Percentiles rank a stretch among this genome's conserved stretches.
Evolutionary conservation across 2,329 filamentous ascomycete genomes (phyloP).

Genomic region (Chaetomium strumarium): DNA sequence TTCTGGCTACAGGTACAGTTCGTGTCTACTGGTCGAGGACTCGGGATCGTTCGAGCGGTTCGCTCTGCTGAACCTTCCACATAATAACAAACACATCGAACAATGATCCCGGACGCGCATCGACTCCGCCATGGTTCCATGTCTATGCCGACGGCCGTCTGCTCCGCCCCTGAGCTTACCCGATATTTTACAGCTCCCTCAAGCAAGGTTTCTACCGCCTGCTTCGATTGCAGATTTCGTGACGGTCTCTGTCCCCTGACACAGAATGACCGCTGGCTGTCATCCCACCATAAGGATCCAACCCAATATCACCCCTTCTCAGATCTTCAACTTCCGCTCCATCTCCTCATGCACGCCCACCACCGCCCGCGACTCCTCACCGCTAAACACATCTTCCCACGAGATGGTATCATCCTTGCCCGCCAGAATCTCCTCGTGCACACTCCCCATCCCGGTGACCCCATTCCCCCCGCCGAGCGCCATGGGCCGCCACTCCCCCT

Average conservation of each 20-base stretch:
- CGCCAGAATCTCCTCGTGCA: slow-evolving; percentile 85
- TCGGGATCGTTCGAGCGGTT: too few relatives aligned
- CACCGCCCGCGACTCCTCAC: slow-evolving; percentile 65
- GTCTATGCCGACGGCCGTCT: neutral
- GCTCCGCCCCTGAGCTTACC: neutral
- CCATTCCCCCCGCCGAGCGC: slow-evolving; percentile 50
- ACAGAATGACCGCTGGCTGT: neutral
- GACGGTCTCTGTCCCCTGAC: neutral
- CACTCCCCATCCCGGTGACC: slow-evolving; percentile 42
- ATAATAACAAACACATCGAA: too few relatives aligned
- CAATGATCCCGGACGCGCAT: too few relatives aligned
- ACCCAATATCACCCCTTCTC: slow-evolving; percentile 31
- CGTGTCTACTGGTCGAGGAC: too few relatives aligned
- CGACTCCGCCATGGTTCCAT: too few relatives aligned
- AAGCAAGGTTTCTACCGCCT: too few relatives aligned
- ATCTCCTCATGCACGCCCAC: slow-evolving; percentile 85
- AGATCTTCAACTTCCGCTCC: slow-evolving; percentile 84
- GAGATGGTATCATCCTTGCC: slow-evolving; percentile 70
- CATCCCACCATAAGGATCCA: neutral
- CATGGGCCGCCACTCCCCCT: slow-evolving; percentile 73
- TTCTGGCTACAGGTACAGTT: neutral
- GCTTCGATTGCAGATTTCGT: too few relatives aligned
- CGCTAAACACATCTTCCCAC: slow-evolving; percentile 92
- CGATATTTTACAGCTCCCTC: neutral
- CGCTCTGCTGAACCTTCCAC: too few relatives aligned